Conservation (phyloP, 345 rosid species). For the Iberis pinnata region DNA sequence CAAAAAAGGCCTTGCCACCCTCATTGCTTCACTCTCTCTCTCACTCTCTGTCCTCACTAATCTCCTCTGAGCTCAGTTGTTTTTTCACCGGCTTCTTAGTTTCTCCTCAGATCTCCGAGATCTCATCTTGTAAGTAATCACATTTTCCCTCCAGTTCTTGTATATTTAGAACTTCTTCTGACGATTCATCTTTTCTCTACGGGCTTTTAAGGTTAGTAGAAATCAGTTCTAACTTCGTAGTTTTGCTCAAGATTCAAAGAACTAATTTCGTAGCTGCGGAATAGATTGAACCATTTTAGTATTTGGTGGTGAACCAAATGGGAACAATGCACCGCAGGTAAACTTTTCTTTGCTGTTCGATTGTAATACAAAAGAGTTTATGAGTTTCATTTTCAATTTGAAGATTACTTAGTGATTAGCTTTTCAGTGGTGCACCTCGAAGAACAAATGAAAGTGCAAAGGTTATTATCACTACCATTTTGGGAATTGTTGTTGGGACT, state of each 20-base stretch:
- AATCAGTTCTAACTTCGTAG: too few relatives aligned
- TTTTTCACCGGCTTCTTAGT: background rate
- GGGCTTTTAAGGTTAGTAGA: background rate
- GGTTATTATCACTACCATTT: constrained; percentile 40
- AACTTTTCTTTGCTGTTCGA: background rate
- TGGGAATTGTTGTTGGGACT: constrained; percentile 66
- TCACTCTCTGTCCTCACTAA: background rate
- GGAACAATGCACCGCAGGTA: constrained; percentile 60
- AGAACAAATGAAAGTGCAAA: constrained; percentile 49
- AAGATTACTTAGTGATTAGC: constrained; percentile 24
- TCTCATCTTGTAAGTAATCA: background rate
- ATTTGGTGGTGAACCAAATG: constrained; percentile 28
- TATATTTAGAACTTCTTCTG: too few relatives aligned
- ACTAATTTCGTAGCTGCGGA: background rate
- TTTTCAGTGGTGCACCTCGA: constrained; percentile 55
- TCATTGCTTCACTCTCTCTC: too few relatives aligned
- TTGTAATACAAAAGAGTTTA: constrained; percentile 3
- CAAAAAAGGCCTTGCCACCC: too few relatives aligned
- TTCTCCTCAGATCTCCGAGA: background rate
- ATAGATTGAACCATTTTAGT: constrained; percentile 21
- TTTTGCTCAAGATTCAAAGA: too few relatives aligned
- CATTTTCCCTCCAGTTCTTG: background rate
- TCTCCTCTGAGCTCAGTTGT: background rate
- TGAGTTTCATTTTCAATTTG: background rate
- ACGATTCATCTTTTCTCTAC: background rate